Evolutionary conservation across 176 grass and related monocot species (phyloP).

Genomic region (Tillandsia leiboldiana): DNA sequence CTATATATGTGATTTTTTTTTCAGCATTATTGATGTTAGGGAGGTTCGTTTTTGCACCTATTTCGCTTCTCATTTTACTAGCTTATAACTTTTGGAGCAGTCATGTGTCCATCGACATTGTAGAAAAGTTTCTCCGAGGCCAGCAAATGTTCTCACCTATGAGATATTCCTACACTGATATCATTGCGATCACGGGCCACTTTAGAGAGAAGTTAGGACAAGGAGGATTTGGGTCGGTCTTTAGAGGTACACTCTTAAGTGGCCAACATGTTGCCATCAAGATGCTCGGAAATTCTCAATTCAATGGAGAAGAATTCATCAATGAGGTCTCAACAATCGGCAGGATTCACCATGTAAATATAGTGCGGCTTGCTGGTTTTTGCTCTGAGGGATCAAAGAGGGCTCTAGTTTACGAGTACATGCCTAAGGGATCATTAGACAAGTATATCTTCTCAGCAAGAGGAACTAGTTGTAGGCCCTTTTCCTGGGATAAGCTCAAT

Average conservation of each 20-base stretch:
- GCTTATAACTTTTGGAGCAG: conserved; percentile 16
- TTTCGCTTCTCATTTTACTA: conserved; percentile 6
- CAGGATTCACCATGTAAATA: conserved; percentile 17
- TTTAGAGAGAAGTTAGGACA: conserved; percentile 37
- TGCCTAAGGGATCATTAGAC: conserved; percentile 43
- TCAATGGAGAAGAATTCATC: conserved; percentile 26
- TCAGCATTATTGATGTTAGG: background rate
- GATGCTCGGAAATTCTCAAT: conserved; percentile 14
- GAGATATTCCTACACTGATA: conserved; percentile 29
- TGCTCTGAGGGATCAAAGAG: conserved; percentile 21
- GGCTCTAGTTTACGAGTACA: conserved; percentile 28
- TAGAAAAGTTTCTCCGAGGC: conserved; percentile 31
- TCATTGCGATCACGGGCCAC: conserved; percentile 36
- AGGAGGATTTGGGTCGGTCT: conserved; percentile 46
- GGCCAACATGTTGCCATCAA: conserved; percentile 21
- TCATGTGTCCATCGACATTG: background rate
- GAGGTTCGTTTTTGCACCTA: background rate
- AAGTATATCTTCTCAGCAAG: conserved; percentile 39
- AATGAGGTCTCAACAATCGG: conserved; percentile 18
- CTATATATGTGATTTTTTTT: background rate
- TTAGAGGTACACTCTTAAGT: conserved; percentile 14
- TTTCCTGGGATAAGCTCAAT: conserved; percentile 30
- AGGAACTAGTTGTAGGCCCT: background rate
- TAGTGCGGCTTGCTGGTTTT: conserved; percentile 22
- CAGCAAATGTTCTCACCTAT: conserved; percentile 23